Base-by-base conservation (phyloP, 345 rosid genomes). In the Lepidium africanum region DNA sequence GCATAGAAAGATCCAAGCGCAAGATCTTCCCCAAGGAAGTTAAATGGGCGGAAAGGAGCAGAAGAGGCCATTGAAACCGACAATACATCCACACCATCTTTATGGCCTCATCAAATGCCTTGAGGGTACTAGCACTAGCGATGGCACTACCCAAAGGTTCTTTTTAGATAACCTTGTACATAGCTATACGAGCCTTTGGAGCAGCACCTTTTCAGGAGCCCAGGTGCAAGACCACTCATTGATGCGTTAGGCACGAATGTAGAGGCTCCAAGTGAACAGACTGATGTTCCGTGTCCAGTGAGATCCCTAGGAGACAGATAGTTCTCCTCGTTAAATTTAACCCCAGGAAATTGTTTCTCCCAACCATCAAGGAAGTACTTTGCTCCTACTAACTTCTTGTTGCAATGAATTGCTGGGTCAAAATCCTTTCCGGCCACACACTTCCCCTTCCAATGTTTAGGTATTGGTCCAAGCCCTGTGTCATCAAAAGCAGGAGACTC, bases 131-230 rank as follows among this genome's bases (percentile, higher is more conserved):
- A 3, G 32, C 2, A 53, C 5, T 9, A 0, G 2, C 32, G 8
- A 14, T 1, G 65, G 0, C 2, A 9, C 13, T 0, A 16, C 12
- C 54, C 9, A 0, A 0, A 5, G 42, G 13, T 1, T 6, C 10
- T 7, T 0, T 19, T 0, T 10, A 59, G 4, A 6, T 53, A 76
- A 81, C 63, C 60, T 81, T 81, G 74, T 78, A 81, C 59, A 66
- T 57, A 17, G 84, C 84, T 57, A 81, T 47, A 41, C 77, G 79
- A 40, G 84, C 84, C 53, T 46, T 71, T 1, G 82, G 84, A 0
- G 80, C 82, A 7, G 21, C 75, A n/a, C 84, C 84, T 76, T n/a
- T 82, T 73, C 70, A 76, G 32, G 43, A 76, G 55, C 65, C 84
- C 80, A 11, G 27, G 65, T 17, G 54, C 72, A 45, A 81, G 76